Percentiles rank a stretch among this genome's conserved stretches.
phyloP scores from a whole-genome alignment of 163 green algal species.

The Chlorella variabilis region DNA sequence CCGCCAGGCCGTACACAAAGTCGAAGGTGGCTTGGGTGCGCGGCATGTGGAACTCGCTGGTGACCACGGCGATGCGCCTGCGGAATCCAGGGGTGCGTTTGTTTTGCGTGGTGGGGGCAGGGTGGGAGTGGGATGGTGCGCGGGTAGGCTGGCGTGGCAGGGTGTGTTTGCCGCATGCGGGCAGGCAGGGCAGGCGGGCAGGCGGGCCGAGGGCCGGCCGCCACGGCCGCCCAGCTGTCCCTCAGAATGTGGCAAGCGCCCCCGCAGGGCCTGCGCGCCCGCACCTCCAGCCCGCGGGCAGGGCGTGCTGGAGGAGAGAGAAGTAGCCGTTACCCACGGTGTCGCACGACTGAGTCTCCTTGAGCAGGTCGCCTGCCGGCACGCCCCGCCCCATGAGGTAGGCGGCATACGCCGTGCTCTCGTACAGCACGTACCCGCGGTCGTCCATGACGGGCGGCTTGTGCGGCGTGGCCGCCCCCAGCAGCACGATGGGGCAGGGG shows the following conservation, averaged over 20 bases:
- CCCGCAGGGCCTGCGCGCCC: background rate
- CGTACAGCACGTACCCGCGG: slow-evolving; percentile 72
- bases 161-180: too few relatives aligned
- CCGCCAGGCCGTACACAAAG: slow-evolving; percentile 59
- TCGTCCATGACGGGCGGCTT: slow-evolving; percentile 69
- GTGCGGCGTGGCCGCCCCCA: slow-evolving; percentile 86
- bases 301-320: slow-evolving; percentile 72
- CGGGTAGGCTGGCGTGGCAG: too few relatives aligned
- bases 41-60: slow-evolving; percentile 86
- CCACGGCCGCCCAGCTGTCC: too few relatives aligned
- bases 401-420: slow-evolving; percentile 68
- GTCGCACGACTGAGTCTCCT: slow-evolving; percentile 78
- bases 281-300: slow-evolving; percentile 74
- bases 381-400: slow-evolving; percentile 67
- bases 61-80: slow-evolving; percentile 71
- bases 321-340: slow-evolving; percentile 91
- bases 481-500: slow-evolving; percentile 54
- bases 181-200: background rate
- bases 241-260: too few relatives aligned
- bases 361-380: slow-evolving; percentile 43
- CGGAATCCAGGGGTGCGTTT: background rate
- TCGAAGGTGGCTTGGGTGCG: slow-evolving; percentile 73
- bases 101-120: too few relatives aligned
- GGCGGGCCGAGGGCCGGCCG: background rate
- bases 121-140: too few relatives aligned